Evolutionary conservation across 2,329 filamentous ascomycete genomes (phyloP), one percentile per base, ranked within the genome.

Genomic region (Cordyceps cateniannulata): DNA sequence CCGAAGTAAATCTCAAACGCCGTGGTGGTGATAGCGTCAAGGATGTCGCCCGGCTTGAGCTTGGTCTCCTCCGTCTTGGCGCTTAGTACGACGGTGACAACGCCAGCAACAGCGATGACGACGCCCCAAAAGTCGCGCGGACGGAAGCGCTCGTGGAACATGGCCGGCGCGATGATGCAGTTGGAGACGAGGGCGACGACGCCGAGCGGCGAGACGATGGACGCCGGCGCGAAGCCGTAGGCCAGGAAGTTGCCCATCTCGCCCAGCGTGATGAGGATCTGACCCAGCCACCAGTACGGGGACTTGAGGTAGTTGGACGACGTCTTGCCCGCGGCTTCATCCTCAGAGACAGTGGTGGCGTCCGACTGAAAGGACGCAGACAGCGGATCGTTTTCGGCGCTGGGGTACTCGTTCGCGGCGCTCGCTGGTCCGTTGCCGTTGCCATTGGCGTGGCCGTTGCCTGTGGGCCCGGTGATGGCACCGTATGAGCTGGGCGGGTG

Each of bases 141-240:
- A 38, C 95, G 87, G 69, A 99, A 97, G 55, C 81, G 82, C 76
- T 99, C 95, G 70, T 96, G 93, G 66, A 99, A 87, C 80, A 99
- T 87, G 64, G 95, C 86, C 0, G 95, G 95, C 2, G 95, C 95
- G 71, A 99, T 96, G 63, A 99, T 85, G 74, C 95, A 99, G 75
- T 99, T 99, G 49, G 93, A 96, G 50, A 99, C 87, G 64, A 99
- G 79, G 2, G 95, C 95, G 14, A 99, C 95, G n/a, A 99, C 95
- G 10, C 95, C 95, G 6, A 99, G 80, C 0, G 95, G 95, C 38
- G 93, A 97, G 47, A 99, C 95, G 68, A 99, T 97, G 16, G 95
- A 98, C 8, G 95, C 95, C 3, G 95, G 95, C 32, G 95, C 95
- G 72, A 99, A 99, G 25, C 95, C 95, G 70, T 99, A 99, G 0